Base-by-base conservation (phyloP, 352 stramenopile species). In the Pythium scleroteichum region DNA sequence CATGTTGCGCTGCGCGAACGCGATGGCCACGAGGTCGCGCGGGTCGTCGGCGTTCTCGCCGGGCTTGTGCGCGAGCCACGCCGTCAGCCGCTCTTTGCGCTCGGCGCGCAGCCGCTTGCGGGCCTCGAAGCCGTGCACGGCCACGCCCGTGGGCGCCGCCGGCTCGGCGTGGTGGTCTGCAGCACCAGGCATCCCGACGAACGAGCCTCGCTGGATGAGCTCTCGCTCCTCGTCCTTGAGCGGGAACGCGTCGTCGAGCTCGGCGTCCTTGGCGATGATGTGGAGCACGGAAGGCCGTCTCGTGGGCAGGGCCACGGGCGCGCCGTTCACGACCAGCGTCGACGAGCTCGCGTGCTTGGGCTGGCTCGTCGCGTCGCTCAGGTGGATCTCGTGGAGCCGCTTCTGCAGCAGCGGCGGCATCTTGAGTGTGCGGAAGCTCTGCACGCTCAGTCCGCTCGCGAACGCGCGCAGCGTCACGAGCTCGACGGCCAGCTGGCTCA, bases 21-120 rank as follows among this genome's bases (percentile, higher is more conserved):
- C 75, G 51, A 98, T 97, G 0, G 94, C 90, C 3, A 91, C 87
- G n/a, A 97, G 68, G 53, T 98, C 92, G 5, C 86, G 66, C 7
- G 86, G 82, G 45, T 98, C 92, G 61, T 98, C 91, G 3, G 90
- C 94, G 62, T 98, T 76, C 58, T 96, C 87, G 3, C 81, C 80
- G 9, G 91, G 92, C 54, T 97, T 96, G 62, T 68, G 81, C 20
- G 22, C 62, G 68, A 84, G 49, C 85, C 86, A 88, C 14, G 73
- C 71, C 27, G 76, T 56, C 39, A 95, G 72, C 10, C 72, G 68
- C 29, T 74, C 69, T 55, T 95, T 92, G 4, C 89, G 75, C 8
- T 91, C 82, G 0, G 69, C 79, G 1, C 89, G 82, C 42, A 94
- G 68, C 0, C 73, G 66, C 71, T 96, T 96, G 10, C 88, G 75